These are phyloP conservation scores for Dysphania ambrosioides DNA, from an alignment of 148 eudicot genomes.

Conservation along the genomic window DNA sequence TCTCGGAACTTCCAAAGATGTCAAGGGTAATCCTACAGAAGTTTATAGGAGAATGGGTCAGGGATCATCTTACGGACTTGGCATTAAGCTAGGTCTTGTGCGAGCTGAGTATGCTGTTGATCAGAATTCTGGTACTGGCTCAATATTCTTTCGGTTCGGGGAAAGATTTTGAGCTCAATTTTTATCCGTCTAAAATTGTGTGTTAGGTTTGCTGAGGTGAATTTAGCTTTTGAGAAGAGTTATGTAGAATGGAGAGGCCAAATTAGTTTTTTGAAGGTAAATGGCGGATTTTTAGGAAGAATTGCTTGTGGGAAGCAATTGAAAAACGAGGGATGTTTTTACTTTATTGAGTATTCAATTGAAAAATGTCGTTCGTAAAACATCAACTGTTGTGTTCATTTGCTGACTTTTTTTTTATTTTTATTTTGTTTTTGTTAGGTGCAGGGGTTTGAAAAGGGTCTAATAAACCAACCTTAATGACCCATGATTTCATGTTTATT, in stretches of 20 bases:
- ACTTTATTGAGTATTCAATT: not conserved
- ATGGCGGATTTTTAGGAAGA: slow-evolving; percentile 16
- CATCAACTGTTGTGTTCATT: not conserved
- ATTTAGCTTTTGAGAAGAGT: slow-evolving; percentile 19
- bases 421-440: no score
- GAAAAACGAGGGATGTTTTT: not conserved
- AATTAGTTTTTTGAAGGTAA: slow-evolving; percentile 8
- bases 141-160: slow-evolving; percentile 85
- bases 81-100: slow-evolving; percentile 81
- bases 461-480: not conserved
- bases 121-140: slow-evolving; percentile 82
- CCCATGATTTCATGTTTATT: not conserved
- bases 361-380: not conserved
- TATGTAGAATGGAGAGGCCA: slow-evolving; percentile 15
- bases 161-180: slow-evolving; percentile 72
- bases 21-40: slow-evolving; percentile 94
- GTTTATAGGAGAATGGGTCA: slow-evolving; percentile 85
- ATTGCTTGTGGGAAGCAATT: slow-evolving; percentile 10
- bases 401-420: no score
- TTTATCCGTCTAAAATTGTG: not conserved
- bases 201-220: slow-evolving; percentile 10
- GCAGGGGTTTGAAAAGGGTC: no score
- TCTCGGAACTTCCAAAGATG: slow-evolving; percentile 85
- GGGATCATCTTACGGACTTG: slow-evolving; percentile 94
- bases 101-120: slow-evolving; percentile 96